Conservation (phyloP, 495 filamentous ascomycete genomes). For the Pyrenula aspistea region DNA sequence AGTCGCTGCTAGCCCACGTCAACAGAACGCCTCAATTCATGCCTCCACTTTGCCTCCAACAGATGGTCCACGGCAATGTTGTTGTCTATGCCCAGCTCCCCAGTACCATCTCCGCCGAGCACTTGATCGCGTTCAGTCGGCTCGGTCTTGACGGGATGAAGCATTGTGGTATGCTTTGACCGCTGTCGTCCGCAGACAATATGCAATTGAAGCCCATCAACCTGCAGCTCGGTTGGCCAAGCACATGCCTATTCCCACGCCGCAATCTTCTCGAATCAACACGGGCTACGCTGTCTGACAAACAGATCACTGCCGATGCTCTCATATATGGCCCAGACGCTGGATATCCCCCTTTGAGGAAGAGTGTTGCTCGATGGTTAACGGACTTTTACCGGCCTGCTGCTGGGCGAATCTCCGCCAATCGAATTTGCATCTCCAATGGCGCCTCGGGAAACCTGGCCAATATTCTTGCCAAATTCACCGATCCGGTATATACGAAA, state of each 20-base stretch:
- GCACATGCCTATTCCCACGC: conserved; percentile 56
- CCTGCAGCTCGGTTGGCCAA: conserved; percentile 61
- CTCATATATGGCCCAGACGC: conserved; percentile 70
- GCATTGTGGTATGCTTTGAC: no score
- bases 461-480: conserved; percentile 58
- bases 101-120: no score
- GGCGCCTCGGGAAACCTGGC: conserved; percentile 70
- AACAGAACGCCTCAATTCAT: no score
- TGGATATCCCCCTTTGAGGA: conserved; percentile 55
- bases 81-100: no score
- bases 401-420: conserved; percentile 21
- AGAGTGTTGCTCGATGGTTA: conserved; percentile 59
- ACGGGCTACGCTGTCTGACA: conserved; percentile 41
- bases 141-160: no score
- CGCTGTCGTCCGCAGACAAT: not conserved
- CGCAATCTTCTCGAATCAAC: conserved; percentile 42
- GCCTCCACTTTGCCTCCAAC: no score
- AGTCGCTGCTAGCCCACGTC: no score
- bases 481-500: conserved; percentile 63
- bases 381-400: conserved; percentile 42
- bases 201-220: conserved; percentile 35
- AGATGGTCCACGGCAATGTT: no score
- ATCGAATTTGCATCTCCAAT: conserved; percentile 68
- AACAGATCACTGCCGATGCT: conserved; percentile 38
- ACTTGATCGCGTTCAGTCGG: no score